Percentiles rank a stretch among this genome's conserved stretches.
These are phyloP conservation scores for Melanogaster broomeanus DNA, from an alignment of 768 basidiomycete species.

Conservation along the genomic window DNA sequence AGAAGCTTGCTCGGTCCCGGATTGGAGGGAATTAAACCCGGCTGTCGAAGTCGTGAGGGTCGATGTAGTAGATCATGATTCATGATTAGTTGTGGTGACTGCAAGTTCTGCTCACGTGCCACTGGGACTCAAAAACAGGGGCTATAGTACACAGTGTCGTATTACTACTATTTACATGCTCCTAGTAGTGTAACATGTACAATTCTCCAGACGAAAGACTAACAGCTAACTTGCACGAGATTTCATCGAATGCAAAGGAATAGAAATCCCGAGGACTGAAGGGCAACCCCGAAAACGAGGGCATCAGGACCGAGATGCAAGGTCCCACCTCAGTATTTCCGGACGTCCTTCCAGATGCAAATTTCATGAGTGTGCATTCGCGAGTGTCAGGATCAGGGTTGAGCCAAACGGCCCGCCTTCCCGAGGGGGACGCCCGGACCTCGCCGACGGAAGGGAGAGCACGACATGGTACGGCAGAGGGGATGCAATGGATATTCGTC, in stretches of 20 bases:
- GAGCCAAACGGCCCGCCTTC: conserved; percentile 22
- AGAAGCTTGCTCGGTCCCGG: background rate
- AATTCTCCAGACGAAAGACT: conserved; percentile 55
- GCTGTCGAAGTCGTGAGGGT: conserved; percentile 1
- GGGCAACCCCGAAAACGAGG: conserved; percentile 49
- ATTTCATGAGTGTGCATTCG: conserved; percentile 51
- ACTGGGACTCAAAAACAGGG: conserved; percentile 15
- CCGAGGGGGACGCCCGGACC: conserved; percentile 17
- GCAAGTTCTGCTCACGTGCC: conserved; percentile 28
- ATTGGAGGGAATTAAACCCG: background rate
- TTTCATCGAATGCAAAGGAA: conserved; percentile 57
- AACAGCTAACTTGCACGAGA: conserved; percentile 50
- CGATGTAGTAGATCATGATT: conserved; percentile 4
- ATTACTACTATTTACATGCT: background rate
- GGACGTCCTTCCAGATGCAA: conserved; percentile 32
- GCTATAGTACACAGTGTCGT: background rate
- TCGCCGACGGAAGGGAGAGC: conserved; percentile 12
- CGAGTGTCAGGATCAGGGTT: conserved; percentile 24
- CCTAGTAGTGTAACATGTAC: conserved; percentile 43
- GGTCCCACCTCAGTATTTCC: conserved; percentile 2
- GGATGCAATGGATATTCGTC: background rate
- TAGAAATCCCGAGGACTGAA: conserved; percentile 49
- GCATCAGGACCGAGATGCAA: conserved; percentile 39
- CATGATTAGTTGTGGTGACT: conserved; percentile 2
- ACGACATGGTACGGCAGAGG: conserved; percentile 6